These are phyloP conservation scores for Exophiala phaeomuriformis DNA, from an alignment of 2,329 filamentous ascomycete genomes.

Conservation along the genomic window DNA sequence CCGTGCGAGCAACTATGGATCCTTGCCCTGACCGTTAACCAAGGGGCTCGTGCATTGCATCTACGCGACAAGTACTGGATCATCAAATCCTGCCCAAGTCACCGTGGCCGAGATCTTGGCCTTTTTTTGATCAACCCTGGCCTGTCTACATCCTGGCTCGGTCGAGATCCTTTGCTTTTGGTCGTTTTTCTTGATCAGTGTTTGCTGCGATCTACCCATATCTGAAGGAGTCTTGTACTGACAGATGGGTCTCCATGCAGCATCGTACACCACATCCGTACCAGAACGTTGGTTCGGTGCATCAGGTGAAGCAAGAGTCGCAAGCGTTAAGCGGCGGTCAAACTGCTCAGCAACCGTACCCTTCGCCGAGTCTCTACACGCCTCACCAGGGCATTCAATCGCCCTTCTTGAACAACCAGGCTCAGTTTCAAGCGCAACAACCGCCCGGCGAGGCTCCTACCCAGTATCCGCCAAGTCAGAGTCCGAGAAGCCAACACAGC, in stretches of 20 bases:
- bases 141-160: slow-evolving; percentile 12
- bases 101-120: slow-evolving; percentile 7
- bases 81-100: slow-evolving; percentile 8
- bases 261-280: slow-evolving; percentile 25
- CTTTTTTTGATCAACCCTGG: slow-evolving; percentile 6
- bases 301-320: slow-evolving; percentile 29
- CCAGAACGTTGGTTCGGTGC: slow-evolving; percentile 22
- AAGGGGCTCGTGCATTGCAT: slow-evolving; percentile 2
- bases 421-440: slow-evolving; percentile 30
- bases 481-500: slow-evolving; percentile 75
- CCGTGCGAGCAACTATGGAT: neutral
- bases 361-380: slow-evolving; percentile 21
- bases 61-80: slow-evolving; percentile 12
- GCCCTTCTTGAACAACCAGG: slow-evolving; percentile 55
- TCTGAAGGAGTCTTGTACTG: slow-evolving; percentile 9
- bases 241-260: slow-evolving; percentile 26
- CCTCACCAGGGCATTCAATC: slow-evolving; percentile 35
- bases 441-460: slow-evolving; percentile 61
- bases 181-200: slow-evolving; percentile 1
- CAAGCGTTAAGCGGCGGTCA: slow-evolving; percentile 24
- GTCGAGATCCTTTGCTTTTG: neutral
- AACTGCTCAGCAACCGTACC: slow-evolving; percentile 21
- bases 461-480: slow-evolving; percentile 70
- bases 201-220: slow-evolving; percentile 1
- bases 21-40: slow-evolving; percentile 7